A percentile compares a stretch with the other conserved stretches of the same genome.
phyloP scores from a whole-genome alignment of 768 basidiomycete genomes.

The Paxillus rubicundulus region DNA sequence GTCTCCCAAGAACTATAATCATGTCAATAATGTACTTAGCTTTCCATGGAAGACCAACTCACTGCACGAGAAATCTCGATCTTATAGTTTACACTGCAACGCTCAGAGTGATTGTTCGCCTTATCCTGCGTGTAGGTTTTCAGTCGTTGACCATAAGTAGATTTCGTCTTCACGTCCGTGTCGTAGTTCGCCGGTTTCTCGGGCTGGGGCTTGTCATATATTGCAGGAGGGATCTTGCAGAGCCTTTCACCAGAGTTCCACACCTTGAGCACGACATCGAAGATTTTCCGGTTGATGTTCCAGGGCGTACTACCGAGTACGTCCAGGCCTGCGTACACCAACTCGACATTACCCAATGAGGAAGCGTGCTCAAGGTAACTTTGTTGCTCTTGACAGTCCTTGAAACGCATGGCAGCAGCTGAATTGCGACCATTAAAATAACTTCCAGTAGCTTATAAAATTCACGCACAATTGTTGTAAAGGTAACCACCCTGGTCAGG shows the following conservation, averaged over 20 bases:
- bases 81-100: conserved; percentile 94
- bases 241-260: conserved; percentile 87
- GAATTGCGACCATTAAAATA: conserved; percentile 1
- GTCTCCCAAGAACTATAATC: conserved; percentile 74
- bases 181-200: conserved; percentile 41
- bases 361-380: conserved; percentile 76
- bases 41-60: conserved; percentile 29
- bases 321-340: conserved; percentile 86
- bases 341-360: conserved; percentile 69
- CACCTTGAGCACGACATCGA: conserved; percentile 69
- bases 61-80: conserved; percentile 94
- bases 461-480: conserved; percentile 62
- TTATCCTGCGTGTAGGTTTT: conserved; percentile 55
- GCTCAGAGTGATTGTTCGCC: conserved; percentile 84
- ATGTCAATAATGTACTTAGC: background rate
- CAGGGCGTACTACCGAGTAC: conserved; percentile 89
- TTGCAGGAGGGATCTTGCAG: conserved; percentile 80
- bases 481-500: conserved; percentile 82
- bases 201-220: conserved; percentile 65
- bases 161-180: conserved; percentile 52
- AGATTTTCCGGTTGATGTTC: conserved; percentile 78
- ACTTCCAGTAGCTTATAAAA: background rate
- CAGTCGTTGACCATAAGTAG: conserved; percentile 54
- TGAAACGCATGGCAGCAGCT: conserved; percentile 88
- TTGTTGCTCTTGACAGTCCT: conserved; percentile 83